phyloP scores from a whole-genome alignment of 2,329 filamentous ascomycete species.

The Epichloe elymi region DNA sequence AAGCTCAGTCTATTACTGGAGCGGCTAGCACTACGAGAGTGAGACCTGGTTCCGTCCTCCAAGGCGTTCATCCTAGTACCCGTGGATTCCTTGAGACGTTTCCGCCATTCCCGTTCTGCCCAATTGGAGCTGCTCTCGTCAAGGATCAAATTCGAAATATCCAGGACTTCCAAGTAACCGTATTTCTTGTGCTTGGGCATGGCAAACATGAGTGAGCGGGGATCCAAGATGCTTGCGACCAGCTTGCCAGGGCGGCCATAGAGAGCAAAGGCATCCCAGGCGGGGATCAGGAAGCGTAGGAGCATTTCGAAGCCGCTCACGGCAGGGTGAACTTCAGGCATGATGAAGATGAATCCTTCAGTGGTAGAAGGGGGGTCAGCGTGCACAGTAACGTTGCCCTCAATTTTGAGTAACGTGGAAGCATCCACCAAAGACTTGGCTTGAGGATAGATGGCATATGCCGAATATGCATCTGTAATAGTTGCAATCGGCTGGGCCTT shows the following conservation, averaged over 20 bases:
- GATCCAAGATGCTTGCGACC: constrained; percentile 75
- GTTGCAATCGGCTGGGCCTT: constrained; percentile 84
- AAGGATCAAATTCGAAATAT: constrained; percentile 69
- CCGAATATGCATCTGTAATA: constrained; percentile 79
- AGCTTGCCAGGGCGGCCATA: constrained; percentile 83
- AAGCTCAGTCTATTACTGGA: constrained; percentile 45
- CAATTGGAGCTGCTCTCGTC: constrained; percentile 63
- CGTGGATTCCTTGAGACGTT: constrained; percentile 77
- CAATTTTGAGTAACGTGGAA: constrained; percentile 86
- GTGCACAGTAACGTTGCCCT: constrained; percentile 82
- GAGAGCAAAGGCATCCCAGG: constrained; percentile 81
- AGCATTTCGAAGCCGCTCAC: constrained; percentile 93
- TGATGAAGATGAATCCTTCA: constrained; percentile 94
- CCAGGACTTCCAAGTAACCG: constrained; percentile 79
- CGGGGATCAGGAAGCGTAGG: constrained; percentile 81
- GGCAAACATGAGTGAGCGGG: constrained; percentile 91
- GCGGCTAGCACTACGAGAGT: constrained; percentile 43
- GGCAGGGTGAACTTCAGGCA: constrained; percentile 89
- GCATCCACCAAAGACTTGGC: constrained; percentile 88
- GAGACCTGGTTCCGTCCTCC: constrained; percentile 32
- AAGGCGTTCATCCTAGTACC: constrained; percentile 60
- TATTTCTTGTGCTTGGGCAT: constrained; percentile 84
- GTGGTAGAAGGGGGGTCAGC: constrained; percentile 61
- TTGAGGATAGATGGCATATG: constrained; percentile 92
- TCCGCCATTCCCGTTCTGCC: constrained; percentile 83